Conservation (phyloP, 2,329 filamentous ascomycete species). For the Cladorrhinum sp. region DNA sequence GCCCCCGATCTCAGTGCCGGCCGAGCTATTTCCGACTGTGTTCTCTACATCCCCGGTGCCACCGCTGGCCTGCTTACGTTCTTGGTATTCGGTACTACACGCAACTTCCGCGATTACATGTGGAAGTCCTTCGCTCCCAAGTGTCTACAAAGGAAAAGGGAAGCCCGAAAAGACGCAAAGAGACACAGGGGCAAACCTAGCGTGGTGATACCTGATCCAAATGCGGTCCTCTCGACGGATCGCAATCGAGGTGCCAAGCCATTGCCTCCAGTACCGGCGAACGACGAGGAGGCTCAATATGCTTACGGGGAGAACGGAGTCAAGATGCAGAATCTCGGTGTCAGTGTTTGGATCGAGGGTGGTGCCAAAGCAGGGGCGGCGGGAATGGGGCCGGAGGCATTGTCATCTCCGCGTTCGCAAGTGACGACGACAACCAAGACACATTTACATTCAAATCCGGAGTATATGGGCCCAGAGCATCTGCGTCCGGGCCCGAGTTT, state of each 20-base stretch:
- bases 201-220: background rate
- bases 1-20: slow-evolving; percentile 35
- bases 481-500: background rate
- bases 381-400: background rate
- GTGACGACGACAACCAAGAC: background rate
- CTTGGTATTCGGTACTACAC: slow-evolving; percentile 42
- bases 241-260: background rate
- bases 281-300: background rate
- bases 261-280: background rate
- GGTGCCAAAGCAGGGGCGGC: background rate
- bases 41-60: slow-evolving; percentile 39
- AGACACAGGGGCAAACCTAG: background rate
- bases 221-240: background rate
- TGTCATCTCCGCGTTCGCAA: background rate
- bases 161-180: slow-evolving; percentile 1
- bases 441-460: background rate
- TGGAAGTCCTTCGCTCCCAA: slow-evolving; percentile 17
- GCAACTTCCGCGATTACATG: slow-evolving; percentile 33
- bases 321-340: background rate
- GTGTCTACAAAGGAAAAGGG: slow-evolving; percentile 3
- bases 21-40: slow-evolving; percentile 32
- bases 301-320: background rate
- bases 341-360: background rate
- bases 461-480: background rate
- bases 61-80: slow-evolving; percentile 37